Conservation (phyloP, 768 basidiomycete species). For the Amanita rubescens region DNA sequence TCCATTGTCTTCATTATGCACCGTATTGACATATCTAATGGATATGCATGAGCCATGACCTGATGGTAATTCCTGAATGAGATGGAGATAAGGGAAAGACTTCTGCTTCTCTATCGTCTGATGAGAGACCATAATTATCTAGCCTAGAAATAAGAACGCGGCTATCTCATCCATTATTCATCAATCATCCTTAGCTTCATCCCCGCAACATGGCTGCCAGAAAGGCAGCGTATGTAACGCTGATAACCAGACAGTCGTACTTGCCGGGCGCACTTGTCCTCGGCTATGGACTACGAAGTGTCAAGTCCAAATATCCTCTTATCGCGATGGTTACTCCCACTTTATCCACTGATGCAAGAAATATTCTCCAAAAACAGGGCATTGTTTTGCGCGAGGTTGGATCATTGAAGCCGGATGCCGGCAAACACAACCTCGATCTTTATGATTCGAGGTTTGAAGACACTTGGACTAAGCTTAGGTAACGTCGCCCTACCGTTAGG, state of each 20-base stretch:
- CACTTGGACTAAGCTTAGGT: conserved; percentile 68
- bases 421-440: conserved; percentile 31
- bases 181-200: neutral
- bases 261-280: conserved; percentile 58
- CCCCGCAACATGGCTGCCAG: conserved; percentile 25
- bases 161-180: neutral
- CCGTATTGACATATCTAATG: conserved; percentile 2
- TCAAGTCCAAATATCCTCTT: conserved; percentile 63
- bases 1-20: neutral
- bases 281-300: conserved; percentile 42
- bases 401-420: conserved; percentile 41
- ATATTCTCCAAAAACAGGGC: conserved; percentile 42
- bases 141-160: neutral
- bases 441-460: conserved; percentile 53
- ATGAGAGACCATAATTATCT: neutral
- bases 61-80: neutral
- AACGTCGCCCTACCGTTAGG: conserved; percentile 3
- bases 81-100: neutral
- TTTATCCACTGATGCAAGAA: conserved; percentile 42
- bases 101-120: neutral
- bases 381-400: conserved; percentile 57
- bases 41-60: neutral
- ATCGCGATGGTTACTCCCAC: conserved; percentile 68
- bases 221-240: conserved; percentile 59
- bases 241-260: conserved; percentile 70